phyloP scores from a whole-genome alignment of 805 yeast genomes.

The Ogataea siamensis region DNA sequence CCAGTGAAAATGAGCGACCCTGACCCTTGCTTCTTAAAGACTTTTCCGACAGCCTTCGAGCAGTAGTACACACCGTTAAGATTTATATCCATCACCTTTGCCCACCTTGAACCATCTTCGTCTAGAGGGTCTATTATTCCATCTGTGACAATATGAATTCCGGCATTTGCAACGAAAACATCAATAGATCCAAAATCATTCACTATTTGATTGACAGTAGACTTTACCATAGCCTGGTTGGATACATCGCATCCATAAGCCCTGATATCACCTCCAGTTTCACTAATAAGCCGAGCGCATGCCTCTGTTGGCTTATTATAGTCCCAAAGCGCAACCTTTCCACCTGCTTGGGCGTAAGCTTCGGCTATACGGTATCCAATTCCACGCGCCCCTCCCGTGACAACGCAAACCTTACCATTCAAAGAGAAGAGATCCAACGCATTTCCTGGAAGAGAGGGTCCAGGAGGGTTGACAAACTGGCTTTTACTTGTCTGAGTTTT shows the following conservation, averaged over 20 bases:
- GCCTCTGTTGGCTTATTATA: slow-evolving; percentile 35
- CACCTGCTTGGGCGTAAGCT: slow-evolving; percentile 44
- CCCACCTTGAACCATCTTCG: slow-evolving; percentile 42
- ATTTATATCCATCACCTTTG: slow-evolving; percentile 48
- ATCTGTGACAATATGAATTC: slow-evolving; percentile 32
- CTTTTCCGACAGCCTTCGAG: slow-evolving; percentile 46
- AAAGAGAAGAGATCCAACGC: slow-evolving; percentile 41
- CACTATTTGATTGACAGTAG: slow-evolving; percentile 32
- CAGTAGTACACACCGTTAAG: slow-evolving; percentile 50
- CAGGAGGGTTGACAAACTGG: slow-evolving; percentile 25
- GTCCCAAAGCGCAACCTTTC: slow-evolving; percentile 43
- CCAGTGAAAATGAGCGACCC: slow-evolving; percentile 55
- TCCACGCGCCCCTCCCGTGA: slow-evolving; percentile 42
- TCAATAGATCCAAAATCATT: slow-evolving; percentile 41
- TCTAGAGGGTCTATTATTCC: slow-evolving; percentile 24
- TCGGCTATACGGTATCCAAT: slow-evolving; percentile 42
- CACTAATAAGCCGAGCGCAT: slow-evolving; percentile 40
- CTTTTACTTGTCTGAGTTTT: neutral
- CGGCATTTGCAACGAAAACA: slow-evolving; percentile 44
- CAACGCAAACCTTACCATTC: slow-evolving; percentile 42
- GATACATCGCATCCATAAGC: slow-evolving; percentile 34
- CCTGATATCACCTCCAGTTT: slow-evolving; percentile 26
- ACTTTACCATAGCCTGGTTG: slow-evolving; percentile 32
- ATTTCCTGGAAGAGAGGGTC: slow-evolving; percentile 54
- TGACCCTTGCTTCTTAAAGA: slow-evolving; percentile 44